Base-by-base conservation (phyloP, 1,284 basidiomycete species). In the Sporisorium exsertum region DNA sequence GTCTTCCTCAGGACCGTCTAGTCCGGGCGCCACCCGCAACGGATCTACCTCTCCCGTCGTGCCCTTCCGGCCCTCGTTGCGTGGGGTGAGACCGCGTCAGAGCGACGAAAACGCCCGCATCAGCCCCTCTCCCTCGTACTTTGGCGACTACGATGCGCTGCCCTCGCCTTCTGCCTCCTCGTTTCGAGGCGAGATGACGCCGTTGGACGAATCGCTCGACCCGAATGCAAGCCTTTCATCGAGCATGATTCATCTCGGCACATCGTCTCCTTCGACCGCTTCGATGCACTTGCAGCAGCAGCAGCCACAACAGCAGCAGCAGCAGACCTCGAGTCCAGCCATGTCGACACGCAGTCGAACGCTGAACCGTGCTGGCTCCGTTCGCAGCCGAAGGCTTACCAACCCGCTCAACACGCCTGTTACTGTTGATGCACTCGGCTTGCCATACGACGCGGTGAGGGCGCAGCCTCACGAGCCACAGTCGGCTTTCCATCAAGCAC, bases 331-430 rank as follows among this genome's bases (percentile, higher is more conserved):
- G 26, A 70, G 72, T 37, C 72, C 63, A 13, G 72, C 72, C 66
- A 74, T 74, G 72, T 74, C 72, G 45, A 74, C 72, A 10, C 63
- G 72, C 29, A 74, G 72, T 43, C 72, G 72, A 6, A 74, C 72
- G 22, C 51, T 69, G 12, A 63, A 64, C 13, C 63, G 66, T 15
- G 57, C 66, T 5, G 57, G 57, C 47, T 66, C 72, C 10, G 58
- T 68, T 13, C 63, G 66, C 2, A 42, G 56, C 4, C 66, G 66
- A 24, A 65, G 66, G 24, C 20, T 74, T 26, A 74, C 72, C 33
- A 65, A 70, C 18, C 63, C 63, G 15, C 62, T 74, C 63, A 74
- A 63, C 49, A 65, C 72, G 9, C 72, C 71, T 15, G 32, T 65
- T 1, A 32, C 59, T 1, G 55, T 61, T 5, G 61, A 61, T 33